Percentiles rank a stretch among this genome's conserved stretches.
phyloP scores from a whole-genome alignment of 345 rosid genomes.

The Arabidopsis suecica region DNA sequence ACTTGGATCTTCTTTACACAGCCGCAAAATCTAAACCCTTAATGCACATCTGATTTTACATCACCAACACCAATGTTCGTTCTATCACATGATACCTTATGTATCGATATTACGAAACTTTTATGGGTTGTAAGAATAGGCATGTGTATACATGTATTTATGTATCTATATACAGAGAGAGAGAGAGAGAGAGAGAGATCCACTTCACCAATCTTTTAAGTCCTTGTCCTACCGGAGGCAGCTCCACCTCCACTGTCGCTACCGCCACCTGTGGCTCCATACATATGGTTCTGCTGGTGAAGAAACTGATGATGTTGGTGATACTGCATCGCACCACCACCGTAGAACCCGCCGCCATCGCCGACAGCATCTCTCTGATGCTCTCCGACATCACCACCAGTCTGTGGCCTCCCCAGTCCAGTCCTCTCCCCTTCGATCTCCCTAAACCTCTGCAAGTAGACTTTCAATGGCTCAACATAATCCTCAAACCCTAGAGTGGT shows the following conservation, averaged over 20 bases:
- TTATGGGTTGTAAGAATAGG: conserved; percentile 25
- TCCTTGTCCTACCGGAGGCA: conserved; percentile 46
- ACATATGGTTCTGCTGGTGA: conserved; percentile 44
- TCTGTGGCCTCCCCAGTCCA: conserved; percentile 44
- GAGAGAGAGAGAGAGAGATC: conserved; percentile 23
- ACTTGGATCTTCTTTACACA: conserved; percentile 41
- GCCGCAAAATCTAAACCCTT: conserved; percentile 39
- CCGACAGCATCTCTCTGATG: conserved; percentile 49
- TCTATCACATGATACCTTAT: conserved; percentile 25
- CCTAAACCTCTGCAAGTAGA: conserved; percentile 73
- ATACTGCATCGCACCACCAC: conserved; percentile 42
- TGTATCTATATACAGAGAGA: conserved; percentile 41
- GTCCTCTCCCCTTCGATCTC: conserved; percentile 76
- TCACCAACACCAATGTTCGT: conserved; percentile 14
- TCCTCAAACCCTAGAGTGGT: conserved; percentile 78
- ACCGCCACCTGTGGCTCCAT: conserved; percentile 40
- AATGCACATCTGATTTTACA: conserved; percentile 40
- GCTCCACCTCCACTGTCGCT: conserved; percentile 29
- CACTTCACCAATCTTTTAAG: conserved; percentile 35
- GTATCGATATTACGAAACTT: conserved; percentile 6
- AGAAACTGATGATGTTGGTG: conserved; percentile 49
- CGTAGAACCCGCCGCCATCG: conserved; percentile 40
- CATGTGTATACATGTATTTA: conserved; percentile 31
- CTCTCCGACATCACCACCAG: conserved; percentile 37
- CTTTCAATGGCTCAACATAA: conserved; percentile 73